A percentile compares a stretch with the other conserved stretches of the same genome.
phyloP scores from a whole-genome alignment of 352 stramenopile species.

The Phytopythium boreale region DNA sequence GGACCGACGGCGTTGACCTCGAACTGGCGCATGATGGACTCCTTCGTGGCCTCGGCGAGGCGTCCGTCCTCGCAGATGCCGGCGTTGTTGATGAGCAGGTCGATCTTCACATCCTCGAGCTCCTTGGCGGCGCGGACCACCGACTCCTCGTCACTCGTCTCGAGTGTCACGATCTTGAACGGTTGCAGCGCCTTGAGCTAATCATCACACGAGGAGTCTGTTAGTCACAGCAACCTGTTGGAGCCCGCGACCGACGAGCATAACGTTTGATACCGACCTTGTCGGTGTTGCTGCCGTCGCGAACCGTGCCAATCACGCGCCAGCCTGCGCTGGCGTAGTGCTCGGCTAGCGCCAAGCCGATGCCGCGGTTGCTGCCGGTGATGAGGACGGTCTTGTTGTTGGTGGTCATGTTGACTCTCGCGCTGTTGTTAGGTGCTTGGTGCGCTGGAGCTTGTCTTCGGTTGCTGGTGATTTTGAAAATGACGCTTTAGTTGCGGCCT shows the following conservation, averaged over 20 bases:
- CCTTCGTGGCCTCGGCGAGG: slow-evolving; percentile 31
- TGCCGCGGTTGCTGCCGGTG: slow-evolving; percentile 40
- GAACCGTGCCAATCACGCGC: slow-evolving; percentile 41
- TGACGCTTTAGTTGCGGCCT: neutral
- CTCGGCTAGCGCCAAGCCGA: slow-evolving; percentile 41
- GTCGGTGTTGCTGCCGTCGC: slow-evolving; percentile 22
- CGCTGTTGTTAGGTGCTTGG: neutral
- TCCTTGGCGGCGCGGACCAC: slow-evolving; percentile 29
- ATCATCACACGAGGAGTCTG: no score
- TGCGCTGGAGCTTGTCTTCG: neutral
- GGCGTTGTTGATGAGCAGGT: slow-evolving; percentile 66
- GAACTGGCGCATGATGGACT: slow-evolving; percentile 48
- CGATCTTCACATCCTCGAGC: slow-evolving; percentile 40
- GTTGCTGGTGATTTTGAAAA: neutral
- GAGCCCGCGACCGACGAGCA: neutral
- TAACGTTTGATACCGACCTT: slow-evolving; percentile 16
- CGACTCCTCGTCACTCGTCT: slow-evolving; percentile 39
- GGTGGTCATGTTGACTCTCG: neutral
- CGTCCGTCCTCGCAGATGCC: slow-evolving; percentile 26
- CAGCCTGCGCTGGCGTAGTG: slow-evolving; percentile 39
- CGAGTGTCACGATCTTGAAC: slow-evolving; percentile 42
- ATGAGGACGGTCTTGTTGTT: slow-evolving; percentile 42
- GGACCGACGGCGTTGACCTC: slow-evolving; percentile 37
- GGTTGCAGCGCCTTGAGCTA: slow-evolving; percentile 31
- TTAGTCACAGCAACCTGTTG: no score